These are phyloP conservation scores for Xerocomus spinulosus DNA, from an alignment of 768 basidiomycete genomes.

Conservation along the genomic window DNA sequence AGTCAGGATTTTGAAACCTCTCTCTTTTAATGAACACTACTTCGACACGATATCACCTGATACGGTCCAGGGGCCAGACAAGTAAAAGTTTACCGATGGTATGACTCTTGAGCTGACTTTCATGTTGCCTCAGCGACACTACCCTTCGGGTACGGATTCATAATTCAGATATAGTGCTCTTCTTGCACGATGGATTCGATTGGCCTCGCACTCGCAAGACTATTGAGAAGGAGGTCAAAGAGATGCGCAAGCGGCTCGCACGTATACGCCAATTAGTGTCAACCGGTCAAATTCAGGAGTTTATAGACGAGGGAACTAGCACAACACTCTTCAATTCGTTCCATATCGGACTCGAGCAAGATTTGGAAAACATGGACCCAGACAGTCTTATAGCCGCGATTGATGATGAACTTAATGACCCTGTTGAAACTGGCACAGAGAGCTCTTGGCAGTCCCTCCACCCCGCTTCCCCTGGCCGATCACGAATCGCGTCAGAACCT, in stretches of 20 bases:
- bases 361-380: conserved; percentile 69
- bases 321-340: conserved; percentile 89
- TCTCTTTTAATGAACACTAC: conserved; percentile 71
- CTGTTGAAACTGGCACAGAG: conserved; percentile 67
- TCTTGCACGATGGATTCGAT: conserved; percentile 92
- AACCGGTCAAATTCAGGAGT: conserved; percentile 81
- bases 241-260: conserved; percentile 79
- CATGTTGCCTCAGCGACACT: conserved; percentile 41
- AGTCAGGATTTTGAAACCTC: conserved; percentile 64
- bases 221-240: conserved; percentile 84
- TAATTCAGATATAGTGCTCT: conserved; percentile 59
- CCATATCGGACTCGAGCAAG: conserved; percentile 84
- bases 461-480: conserved; percentile 43
- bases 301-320: conserved; percentile 64
- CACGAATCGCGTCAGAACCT: conserved; percentile 32
- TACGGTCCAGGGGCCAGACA: conserved; percentile 36
- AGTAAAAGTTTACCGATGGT: conserved; percentile 36
- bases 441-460: conserved; percentile 91
- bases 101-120: conserved; percentile 4
- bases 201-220: conserved; percentile 81
- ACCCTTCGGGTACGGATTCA: conserved; percentile 51
- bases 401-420: conserved; percentile 82
- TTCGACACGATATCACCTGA: conserved; percentile 65
- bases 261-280: conserved; percentile 92
- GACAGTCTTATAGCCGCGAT: conserved; percentile 83